Base-by-base conservation (phyloP, 495 filamentous ascomycete species). In the Oidiodendron maius region DNA sequence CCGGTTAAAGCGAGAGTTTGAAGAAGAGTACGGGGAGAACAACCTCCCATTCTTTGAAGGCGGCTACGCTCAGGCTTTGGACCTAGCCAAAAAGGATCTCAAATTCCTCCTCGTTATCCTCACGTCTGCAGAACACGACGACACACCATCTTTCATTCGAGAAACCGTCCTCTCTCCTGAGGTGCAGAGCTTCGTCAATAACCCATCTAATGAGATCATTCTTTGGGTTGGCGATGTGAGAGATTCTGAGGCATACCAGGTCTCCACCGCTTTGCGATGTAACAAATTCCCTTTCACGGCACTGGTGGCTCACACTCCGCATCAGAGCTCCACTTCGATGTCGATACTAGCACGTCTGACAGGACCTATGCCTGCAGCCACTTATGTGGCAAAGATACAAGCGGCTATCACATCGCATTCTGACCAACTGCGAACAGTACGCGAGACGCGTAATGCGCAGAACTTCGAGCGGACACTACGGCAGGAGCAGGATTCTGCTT, bases 211-310 rank as follows among this genome's bases (percentile, higher is more conserved):
- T 60, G 83, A 86, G 52, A 76, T 96, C 34, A 69, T 96, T 2
- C 61, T 97, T 3, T 98, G 93, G 93, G 89, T 80, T 16, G 93
- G 94, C 16, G 94, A 84, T 50, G 84, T 97, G 1, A 81, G 86
- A 52, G 93, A 98, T 59, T 81, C 89, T 3, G 93, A 98, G 64
- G 86, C 90, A 4, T 96, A 95, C 61, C 89, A 96, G 62, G 88
- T 96, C 20, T 77, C 89, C 25, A 78, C 76, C 25, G 84, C 87
- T 23, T 78, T 97, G 46, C 80, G 81, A 56, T 89, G 84, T 63
- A 91, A 84, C 55, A 93, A 93, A 58, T 96, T 89, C 60, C 93
- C 93, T 3, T 96, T 91, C 61, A 82, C 86, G 0, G 88, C 82
- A 24, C 69, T 96, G 0, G 80, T 95, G 21, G 86, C 83, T 22